These are phyloP conservation scores for Penicillium coffeae DNA, from an alignment of 495 filamentous ascomycete species.

Conservation along the genomic window DNA sequence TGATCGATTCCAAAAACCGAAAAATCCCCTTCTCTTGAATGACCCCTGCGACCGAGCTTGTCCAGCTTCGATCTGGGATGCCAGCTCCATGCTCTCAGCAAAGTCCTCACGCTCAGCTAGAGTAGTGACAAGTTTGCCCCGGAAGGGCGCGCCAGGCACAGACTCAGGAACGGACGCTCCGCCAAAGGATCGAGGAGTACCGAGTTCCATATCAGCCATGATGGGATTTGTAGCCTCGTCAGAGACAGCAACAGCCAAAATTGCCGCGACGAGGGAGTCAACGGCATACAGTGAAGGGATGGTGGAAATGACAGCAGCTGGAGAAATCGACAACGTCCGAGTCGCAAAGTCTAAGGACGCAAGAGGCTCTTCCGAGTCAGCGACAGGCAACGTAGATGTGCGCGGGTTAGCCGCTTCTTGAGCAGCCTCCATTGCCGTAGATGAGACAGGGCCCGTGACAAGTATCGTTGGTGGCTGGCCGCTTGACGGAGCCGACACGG, in stretches of 20 bases:
- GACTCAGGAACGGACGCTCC: neutral
- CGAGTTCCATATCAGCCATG: constrained; percentile 33
- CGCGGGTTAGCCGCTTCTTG: constrained; percentile 38
- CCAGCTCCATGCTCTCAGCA: constrained; percentile 29
- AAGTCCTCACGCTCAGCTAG: constrained; percentile 43
- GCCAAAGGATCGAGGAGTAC: constrained; percentile 10
- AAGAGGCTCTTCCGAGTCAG: constrained; percentile 42
- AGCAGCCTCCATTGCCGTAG: constrained; percentile 32
- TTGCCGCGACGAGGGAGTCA: constrained; percentile 67
- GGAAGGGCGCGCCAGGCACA: constrained; percentile 12
- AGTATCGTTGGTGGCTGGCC: constrained; percentile 40
- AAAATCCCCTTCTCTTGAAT: constrained; percentile 12
- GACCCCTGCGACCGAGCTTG: constrained; percentile 7
- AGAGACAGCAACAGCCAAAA: constrained; percentile 64
- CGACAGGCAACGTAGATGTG: constrained; percentile 41
- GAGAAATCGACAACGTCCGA: constrained; percentile 44
- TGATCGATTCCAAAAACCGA: constrained; percentile 21
- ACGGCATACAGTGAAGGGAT: constrained; percentile 65
- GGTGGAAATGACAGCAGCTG: constrained; percentile 35
- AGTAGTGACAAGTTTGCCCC: constrained; percentile 34
- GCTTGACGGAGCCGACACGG: constrained; percentile 34
- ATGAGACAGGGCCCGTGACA: constrained; percentile 36
- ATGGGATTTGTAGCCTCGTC: constrained; percentile 48
- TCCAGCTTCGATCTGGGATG: constrained; percentile 28
- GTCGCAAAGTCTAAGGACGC: constrained; percentile 49